Conservation (phyloP, 2,329 filamentous ascomycete species). For the Hypoxylon sp. region DNA sequence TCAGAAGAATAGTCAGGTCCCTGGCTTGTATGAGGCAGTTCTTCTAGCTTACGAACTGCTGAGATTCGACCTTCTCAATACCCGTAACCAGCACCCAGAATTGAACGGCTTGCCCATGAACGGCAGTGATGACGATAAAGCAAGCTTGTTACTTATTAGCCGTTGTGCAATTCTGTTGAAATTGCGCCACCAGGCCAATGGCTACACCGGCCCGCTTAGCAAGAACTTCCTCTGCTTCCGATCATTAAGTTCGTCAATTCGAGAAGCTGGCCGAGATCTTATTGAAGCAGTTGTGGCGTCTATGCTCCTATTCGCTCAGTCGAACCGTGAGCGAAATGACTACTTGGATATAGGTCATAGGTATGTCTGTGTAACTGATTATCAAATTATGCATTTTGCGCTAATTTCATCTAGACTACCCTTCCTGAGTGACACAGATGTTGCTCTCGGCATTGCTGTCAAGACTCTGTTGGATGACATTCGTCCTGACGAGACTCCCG, state of each 20-base stretch:
- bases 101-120: slow-evolving; percentile 70
- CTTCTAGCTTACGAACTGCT: slow-evolving; percentile 90
- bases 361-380: slow-evolving; percentile 61
- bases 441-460: slow-evolving; percentile 82
- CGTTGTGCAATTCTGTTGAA: slow-evolving; percentile 87
- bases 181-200: slow-evolving; percentile 85
- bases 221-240: slow-evolving; percentile 90
- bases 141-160: slow-evolving; percentile 85
- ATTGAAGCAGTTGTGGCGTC: slow-evolving; percentile 85
- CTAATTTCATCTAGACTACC: slow-evolving; percentile 67
- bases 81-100: slow-evolving; percentile 71
- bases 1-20: slow-evolving; percentile 61
- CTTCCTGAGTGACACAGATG: slow-evolving; percentile 78
- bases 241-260: slow-evolving; percentile 84
- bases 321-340: slow-evolving; percentile 77
- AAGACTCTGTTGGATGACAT: slow-evolving; percentile 85
- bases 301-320: slow-evolving; percentile 86
- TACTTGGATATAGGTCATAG: slow-evolving; percentile 78
- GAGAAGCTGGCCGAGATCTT: slow-evolving; percentile 84
- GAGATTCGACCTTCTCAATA: slow-evolving; percentile 82
- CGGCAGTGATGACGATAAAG: slow-evolving; percentile 79
- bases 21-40: slow-evolving; percentile 79
- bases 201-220: slow-evolving; percentile 95
- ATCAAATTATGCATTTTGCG: slow-evolving; percentile 20
- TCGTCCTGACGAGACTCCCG: slow-evolving; percentile 68